Percentiles rank a stretch among this genome's conserved stretches.
phyloP scores from a whole-genome alignment of 371 early-diverging fungal species.

The Actinomucor elegans region DNA sequence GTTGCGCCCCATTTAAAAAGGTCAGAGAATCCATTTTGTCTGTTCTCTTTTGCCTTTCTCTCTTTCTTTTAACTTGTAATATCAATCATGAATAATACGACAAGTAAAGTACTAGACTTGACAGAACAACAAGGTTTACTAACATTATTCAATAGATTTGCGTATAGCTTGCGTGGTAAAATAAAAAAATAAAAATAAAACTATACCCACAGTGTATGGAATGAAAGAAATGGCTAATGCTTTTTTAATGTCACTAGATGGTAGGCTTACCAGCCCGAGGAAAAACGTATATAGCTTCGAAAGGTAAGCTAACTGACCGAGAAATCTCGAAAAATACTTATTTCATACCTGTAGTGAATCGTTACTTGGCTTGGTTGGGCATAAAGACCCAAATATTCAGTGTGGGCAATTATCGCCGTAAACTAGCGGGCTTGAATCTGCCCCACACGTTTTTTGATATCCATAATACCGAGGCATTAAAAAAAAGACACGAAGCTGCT shows the following conservation, averaged over 20 bases:
- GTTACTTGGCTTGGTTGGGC: slow-evolving; percentile 95
- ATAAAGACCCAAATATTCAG: slow-evolving; percentile 89
- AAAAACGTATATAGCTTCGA: slow-evolving; percentile 89
- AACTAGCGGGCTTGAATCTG: slow-evolving; percentile 78
- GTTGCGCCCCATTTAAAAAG: no score
- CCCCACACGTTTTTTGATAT: slow-evolving; percentile 91
- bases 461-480: slow-evolving; percentile 68
- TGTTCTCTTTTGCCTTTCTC: no score
- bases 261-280: slow-evolving; percentile 90
- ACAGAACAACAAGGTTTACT: not conserved
- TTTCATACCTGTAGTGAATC: slow-evolving; percentile 56
- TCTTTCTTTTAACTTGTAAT: no score
- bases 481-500: slow-evolving; percentile 80
- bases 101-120: not conserved
- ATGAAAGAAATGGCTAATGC: not conserved
- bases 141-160: slow-evolving; percentile 13
- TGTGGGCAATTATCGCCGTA: slow-evolving; percentile 91
- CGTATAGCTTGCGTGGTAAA: slow-evolving; percentile 41
- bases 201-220: not conserved
- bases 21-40: no score
- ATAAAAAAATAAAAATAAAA: not conserved
- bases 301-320: slow-evolving; percentile 58
- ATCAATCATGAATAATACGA: not conserved
- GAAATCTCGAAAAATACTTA: not conserved
- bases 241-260: slow-evolving; percentile 48